These are phyloP conservation scores for Adansonia madagascariensis DNA, from an alignment of 441 rosid species.

Conservation along the genomic window DNA sequence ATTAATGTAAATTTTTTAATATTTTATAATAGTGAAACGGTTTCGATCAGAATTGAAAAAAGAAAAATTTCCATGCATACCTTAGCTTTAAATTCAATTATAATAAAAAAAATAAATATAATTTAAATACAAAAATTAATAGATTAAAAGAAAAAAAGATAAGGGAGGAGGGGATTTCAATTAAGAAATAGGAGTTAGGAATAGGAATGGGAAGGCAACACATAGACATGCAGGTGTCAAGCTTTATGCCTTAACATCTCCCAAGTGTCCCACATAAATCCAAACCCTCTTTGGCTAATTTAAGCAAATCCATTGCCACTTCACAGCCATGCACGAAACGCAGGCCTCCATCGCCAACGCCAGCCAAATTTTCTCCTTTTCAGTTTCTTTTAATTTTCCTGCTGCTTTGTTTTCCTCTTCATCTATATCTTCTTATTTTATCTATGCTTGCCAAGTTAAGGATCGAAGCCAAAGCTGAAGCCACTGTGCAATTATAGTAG, in stretches of 20 bases:
- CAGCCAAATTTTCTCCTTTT: not conserved
- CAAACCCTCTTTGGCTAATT: slow-evolving; percentile 32
- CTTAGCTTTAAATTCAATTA: no score
- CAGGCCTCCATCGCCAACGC: not conserved
- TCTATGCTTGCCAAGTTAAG: not conserved
- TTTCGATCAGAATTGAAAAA: no score
- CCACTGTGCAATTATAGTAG: no score
- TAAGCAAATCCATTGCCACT: slow-evolving; percentile 39
- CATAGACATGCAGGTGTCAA: slow-evolving; percentile 41
- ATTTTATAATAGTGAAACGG: no score
- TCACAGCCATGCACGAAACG: slow-evolving; percentile 41
- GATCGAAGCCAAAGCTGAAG: not conserved
- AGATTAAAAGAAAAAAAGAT: no score
- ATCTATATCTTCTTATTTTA: not conserved
- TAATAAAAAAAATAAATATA: no score
- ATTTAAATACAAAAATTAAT: no score
- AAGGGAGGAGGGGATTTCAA: not conserved
- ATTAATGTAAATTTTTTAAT: no score
- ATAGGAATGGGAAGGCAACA: slow-evolving; percentile 8
- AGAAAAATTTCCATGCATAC: no score
- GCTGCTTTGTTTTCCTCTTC: not conserved
- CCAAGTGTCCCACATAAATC: slow-evolving; percentile 53
- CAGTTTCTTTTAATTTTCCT: not conserved
- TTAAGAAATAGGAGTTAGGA: not conserved
- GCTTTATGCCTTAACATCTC: slow-evolving; percentile 20